Conservation (phyloP, 139 green algal genomes). For the Desmodesmus armatus region DNA sequence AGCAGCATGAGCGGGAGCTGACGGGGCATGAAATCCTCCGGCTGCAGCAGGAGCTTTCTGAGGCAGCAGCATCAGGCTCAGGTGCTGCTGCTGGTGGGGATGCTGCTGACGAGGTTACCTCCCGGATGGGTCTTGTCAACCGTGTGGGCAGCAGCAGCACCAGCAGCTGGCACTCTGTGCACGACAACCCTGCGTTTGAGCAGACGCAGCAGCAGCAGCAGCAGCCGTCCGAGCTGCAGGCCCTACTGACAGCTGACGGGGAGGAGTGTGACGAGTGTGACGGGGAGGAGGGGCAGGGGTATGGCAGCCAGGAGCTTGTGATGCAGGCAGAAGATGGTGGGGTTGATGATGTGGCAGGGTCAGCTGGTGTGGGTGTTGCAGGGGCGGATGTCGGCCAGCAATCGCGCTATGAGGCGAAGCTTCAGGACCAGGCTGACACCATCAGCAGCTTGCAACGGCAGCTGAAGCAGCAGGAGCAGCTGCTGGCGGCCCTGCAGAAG, state of each 20-base stretch:
- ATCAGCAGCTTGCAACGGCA: conserved; percentile 34
- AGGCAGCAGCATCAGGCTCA: conserved; percentile 20
- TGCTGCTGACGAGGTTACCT: neutral
- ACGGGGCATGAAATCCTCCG: conserved; percentile 30
- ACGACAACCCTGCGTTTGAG: conserved; percentile 30
- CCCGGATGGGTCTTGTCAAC: neutral
- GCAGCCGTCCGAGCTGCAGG: too few species aligned
- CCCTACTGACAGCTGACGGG: too few species aligned
- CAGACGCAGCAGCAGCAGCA: conserved; percentile 16
- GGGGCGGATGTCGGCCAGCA: neutral
- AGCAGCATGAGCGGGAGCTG: neutral
- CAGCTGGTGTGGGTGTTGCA: neutral
- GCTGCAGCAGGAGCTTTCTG: conserved; percentile 37
- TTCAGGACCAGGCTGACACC: conserved; percentile 36
- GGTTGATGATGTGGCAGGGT: neutral
- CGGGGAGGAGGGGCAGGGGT: neutral
- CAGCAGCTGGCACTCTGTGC: conserved; percentile 16
- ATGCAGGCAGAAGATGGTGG: neutral
- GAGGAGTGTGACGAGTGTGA: too few species aligned
- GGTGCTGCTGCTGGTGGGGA: neutral
- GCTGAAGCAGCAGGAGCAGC: conserved; percentile 45
- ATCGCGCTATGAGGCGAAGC: conserved; percentile 8
- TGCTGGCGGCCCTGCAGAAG: conserved; percentile 24
- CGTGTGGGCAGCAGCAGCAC: neutral
- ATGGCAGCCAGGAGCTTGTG: neutral